Percentiles rank a stretch among this genome's conserved stretches.
phyloP scores from a whole-genome alignment of 805 yeast species.

The Suhomyces sp. region DNA sequence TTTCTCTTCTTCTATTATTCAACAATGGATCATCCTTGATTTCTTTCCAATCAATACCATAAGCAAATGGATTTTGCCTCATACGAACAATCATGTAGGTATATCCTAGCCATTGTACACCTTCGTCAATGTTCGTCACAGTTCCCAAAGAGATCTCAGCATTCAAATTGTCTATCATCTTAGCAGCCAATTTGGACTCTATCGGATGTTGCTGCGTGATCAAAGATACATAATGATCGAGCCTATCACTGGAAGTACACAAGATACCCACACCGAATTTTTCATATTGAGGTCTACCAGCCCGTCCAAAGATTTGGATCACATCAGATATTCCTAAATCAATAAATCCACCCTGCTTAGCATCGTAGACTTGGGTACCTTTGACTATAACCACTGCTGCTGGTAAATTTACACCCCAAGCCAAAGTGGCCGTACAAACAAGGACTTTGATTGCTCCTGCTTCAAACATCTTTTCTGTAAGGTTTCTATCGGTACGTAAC shows the following conservation, averaged over 20 bases:
- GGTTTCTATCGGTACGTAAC: conserved; percentile 84
- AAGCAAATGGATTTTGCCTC: conserved; percentile 90
- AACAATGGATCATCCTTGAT: conserved; percentile 79
- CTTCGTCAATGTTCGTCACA: conserved; percentile 92
- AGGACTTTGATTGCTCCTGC: conserved; percentile 84
- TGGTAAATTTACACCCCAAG: conserved; percentile 99
- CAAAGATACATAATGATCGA: conserved; percentile 86
- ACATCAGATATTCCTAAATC: conserved; percentile 96
- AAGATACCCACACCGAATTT: conserved; percentile 89
- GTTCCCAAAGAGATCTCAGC: conserved; percentile 97
- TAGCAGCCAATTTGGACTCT: conserved; percentile 76
- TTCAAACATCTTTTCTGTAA: conserved; percentile 84
- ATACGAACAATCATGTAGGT: conserved; percentile 92
- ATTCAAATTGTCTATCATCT: conserved; percentile 86
- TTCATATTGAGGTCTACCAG: conserved; percentile 98
- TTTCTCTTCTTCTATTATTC: conserved; percentile 66
- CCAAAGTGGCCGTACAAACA: conserved; percentile 95
- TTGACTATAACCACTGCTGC: conserved; percentile 96
- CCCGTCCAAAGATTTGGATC: conserved; percentile 97
- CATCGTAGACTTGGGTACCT: conserved; percentile 94
- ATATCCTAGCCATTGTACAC: conserved; percentile 96
- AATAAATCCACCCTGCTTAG: conserved; percentile 90
- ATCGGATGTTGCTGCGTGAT: conserved; percentile 95
- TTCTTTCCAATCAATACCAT: conserved; percentile 88
- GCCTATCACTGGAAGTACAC: conserved; percentile 75